Evolutionary conservation across 2,329 filamentous ascomycete species (phyloP), one percentile per base, ranked within the genome.

Genomic region (Scytalidium sp.): DNA sequence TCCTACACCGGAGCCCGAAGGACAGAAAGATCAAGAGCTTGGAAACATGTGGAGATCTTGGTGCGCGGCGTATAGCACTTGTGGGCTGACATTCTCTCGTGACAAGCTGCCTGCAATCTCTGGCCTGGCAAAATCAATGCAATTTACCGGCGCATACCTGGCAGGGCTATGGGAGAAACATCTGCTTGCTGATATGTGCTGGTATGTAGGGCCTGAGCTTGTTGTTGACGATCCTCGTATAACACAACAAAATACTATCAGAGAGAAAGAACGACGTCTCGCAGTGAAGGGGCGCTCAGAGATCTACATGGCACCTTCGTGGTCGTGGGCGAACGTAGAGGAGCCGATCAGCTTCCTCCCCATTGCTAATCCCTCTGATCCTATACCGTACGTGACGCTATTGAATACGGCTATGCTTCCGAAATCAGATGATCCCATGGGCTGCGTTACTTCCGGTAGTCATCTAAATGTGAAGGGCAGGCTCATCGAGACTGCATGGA

Each of bases 401-500:
- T 45, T 20, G 43, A 13, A 23, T 23, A 45, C 15, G 15, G 23
- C 23, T 11, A 43, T 22, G 20, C 20, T 22, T 43, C 20, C 15
- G 20, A 43, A 22, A 25, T 25, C 23, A 43, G 23, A 22, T 32
- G 43, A 23, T 17, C 29, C 29, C 5, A 45, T 32, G 19, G 23
- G 20, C n/a, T 43, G 20, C 20, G 20, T 22, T 43, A 17, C 17
- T 43, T 43, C 41, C 17, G 61, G 43, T 65, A 64, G 19, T 46
- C 42, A 10, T 5, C 20, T 17, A 43, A 43, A 36, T 10, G 13
- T 36, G 32, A 36, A 36, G 32, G 7, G 32, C 32, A 36, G 32
- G 32, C 15, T 36, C 13, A 36, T 36, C 32, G 15, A 36, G 32
- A 36, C 32, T 36, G 13, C 7, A n/a, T 36, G 32, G 32, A n/a